Evolutionary conservation across 768 basidiomycete genomes (phyloP).

Genomic region (Lepiota venenata): DNA sequence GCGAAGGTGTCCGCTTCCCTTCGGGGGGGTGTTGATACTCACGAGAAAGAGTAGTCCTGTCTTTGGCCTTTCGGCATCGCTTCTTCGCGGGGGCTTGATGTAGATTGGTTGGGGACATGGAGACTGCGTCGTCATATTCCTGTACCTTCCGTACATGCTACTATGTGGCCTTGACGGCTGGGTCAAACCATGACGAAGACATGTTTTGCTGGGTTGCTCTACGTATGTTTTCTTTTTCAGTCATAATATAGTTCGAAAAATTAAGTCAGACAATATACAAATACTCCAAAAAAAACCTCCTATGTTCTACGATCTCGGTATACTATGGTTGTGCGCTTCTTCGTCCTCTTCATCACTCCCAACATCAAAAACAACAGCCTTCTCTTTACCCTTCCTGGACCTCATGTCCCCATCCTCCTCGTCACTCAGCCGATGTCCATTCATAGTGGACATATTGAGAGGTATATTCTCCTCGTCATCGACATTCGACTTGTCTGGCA

Average conservation of each 20-base stretch:
- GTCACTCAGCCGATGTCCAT: conserved; percentile 36
- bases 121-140: conserved; percentile 74
- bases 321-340: conserved; percentile 29
- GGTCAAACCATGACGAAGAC: conserved; percentile 82
- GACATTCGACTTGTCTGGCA: conserved; percentile 25
- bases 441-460: conserved; percentile 38
- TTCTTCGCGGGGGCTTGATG: conserved; percentile 38
- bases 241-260: not conserved
- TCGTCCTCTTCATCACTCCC: conserved; percentile 52
- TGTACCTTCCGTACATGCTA: conserved; percentile 74
- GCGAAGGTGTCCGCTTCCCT: conserved; percentile 52
- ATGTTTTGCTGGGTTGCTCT: conserved; percentile 22
- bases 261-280: conserved; percentile 10
- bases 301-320: not conserved
- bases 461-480: conserved; percentile 69
- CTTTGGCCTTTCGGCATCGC: conserved; percentile 58
- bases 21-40: conserved; percentile 27
- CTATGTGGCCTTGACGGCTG: conserved; percentile 81
- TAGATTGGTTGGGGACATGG: conserved; percentile 23
- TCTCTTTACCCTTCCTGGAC: conserved; percentile 47
- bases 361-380: conserved; percentile 53
- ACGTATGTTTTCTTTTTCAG: not conserved
- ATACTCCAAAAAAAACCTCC: not conserved
- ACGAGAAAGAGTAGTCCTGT: conserved; percentile 38
- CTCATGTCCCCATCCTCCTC: conserved; percentile 25